These are phyloP conservation scores for Cercophora scortea DNA, from an alignment of 495 filamentous ascomycete genomes.

Conservation along the genomic window DNA sequence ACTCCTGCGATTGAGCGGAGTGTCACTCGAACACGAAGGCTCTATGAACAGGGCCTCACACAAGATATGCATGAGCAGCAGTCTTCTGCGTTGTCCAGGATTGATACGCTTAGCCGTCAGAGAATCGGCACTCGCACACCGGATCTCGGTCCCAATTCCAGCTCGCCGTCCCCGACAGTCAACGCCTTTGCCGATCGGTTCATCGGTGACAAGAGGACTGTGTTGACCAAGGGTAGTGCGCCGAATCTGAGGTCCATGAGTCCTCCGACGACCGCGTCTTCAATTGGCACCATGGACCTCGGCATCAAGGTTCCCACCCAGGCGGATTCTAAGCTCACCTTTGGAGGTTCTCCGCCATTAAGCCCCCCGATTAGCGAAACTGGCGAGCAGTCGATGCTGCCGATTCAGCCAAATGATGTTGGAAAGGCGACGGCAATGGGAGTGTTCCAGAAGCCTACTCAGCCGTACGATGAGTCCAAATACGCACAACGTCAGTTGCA, in stretches of 20 bases:
- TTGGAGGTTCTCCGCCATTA: slow-evolving; percentile 51
- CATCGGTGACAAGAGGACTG: slow-evolving; percentile 21
- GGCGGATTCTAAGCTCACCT: slow-evolving; percentile 33
- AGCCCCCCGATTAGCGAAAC: slow-evolving; percentile 68
- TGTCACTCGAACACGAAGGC: slow-evolving; percentile 58
- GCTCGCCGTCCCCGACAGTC: slow-evolving; percentile 19
- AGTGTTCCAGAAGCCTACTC: slow-evolving; percentile 70
- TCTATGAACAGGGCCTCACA: slow-evolving; percentile 80
- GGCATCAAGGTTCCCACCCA: slow-evolving; percentile 22
- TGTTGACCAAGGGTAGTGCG: slow-evolving; percentile 39
- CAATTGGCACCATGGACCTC: slow-evolving; percentile 17
- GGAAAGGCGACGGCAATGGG: slow-evolving; percentile 84
- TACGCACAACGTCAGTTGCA: slow-evolving; percentile 75
- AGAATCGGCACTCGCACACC: slow-evolving; percentile 45
- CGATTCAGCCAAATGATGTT: slow-evolving; percentile 67
- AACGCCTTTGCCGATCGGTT: slow-evolving; percentile 25
- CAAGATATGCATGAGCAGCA: slow-evolving; percentile 79
- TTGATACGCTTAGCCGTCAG: slow-evolving; percentile 64
- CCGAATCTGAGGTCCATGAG: slow-evolving; percentile 38
- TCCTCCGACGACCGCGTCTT: slow-evolving; percentile 25
- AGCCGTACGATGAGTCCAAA: slow-evolving; percentile 74
- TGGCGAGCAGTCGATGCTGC: slow-evolving; percentile 49
- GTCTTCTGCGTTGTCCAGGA: slow-evolving; percentile 60
- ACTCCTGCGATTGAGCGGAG: slow-evolving; percentile 38
- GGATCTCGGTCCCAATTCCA: slow-evolving; percentile 19